Percentiles rank a stretch among this genome's conserved stretches.
Evolutionary conservation across 257 asterid genomes (phyloP).

Genomic region (Plantago major): DNA sequence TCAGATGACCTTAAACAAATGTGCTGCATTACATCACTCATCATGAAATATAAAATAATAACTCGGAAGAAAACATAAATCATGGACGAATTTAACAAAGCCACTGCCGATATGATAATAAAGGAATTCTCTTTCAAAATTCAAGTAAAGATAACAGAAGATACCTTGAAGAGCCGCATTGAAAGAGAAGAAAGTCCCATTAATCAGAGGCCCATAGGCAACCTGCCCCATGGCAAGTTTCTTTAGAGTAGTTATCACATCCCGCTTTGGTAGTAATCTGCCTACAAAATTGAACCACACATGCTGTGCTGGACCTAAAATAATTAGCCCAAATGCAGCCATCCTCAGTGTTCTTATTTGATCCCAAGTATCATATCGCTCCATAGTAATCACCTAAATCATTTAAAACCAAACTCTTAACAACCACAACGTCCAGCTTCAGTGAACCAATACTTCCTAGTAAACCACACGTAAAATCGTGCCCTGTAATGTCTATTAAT

Average conservation of each 20-base stretch:
- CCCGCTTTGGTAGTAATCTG: constrained; percentile 58
- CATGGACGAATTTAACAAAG: background rate
- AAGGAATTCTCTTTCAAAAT: constrained; percentile 5
- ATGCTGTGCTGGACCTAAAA: constrained; percentile 81
- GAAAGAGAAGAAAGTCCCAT: constrained; percentile 60
- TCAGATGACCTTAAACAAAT: no score
- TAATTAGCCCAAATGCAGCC: constrained; percentile 68
- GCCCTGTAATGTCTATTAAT: no score
- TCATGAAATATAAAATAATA: no score
- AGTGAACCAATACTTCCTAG: no score
- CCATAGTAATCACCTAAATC: constrained; percentile 57
- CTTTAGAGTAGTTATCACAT: constrained; percentile 60
- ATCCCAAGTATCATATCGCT: constrained; percentile 46
- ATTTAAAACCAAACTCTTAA: constrained; percentile 11
- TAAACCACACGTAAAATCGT: no score
- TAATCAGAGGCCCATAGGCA: constrained; percentile 49
- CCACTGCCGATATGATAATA: background rate
- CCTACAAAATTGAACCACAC: constrained; percentile 70
- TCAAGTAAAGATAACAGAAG: constrained; percentile 4
- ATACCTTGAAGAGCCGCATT: constrained; percentile 88
- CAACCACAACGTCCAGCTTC: background rate
- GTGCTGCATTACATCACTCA: no score
- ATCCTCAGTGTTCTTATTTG: constrained; percentile 60
- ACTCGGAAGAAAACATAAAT: no score
- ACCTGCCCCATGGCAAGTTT: constrained; percentile 74